Base-by-base conservation (phyloP, 805 yeast species). In the Lachancea quebecensis region DNA sequence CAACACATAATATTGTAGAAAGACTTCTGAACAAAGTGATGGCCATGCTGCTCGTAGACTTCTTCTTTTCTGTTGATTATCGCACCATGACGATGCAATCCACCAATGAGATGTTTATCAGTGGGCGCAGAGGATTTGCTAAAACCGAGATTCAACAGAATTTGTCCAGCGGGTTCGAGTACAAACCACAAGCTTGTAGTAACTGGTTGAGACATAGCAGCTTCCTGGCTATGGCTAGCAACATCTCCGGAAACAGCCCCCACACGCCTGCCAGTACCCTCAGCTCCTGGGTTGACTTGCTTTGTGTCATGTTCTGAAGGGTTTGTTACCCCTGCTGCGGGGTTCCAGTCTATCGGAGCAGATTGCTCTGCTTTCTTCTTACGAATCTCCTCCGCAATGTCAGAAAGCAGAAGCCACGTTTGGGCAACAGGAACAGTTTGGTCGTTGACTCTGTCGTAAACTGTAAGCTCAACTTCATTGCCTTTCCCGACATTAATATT, bases 1-100 rank as follows among this genome's bases (percentile, higher is more conserved):
- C 99, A 93, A 54, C 93, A 79, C 97, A 93, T 91, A 59, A 93
- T 87, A 56, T 86, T 87, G 73, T 93, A 93, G 62, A 90, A 89
- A 62, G 89, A 96, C 56, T 87, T 91, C 64, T 87, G 96, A 36
- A 87, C 95, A 68, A 93, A 93, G 65, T 88, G 95, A 68, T 93
- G 99, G 14, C 99, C 99, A 62, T 88, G 95, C 56, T 88, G 93
- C 66, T 91, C 96, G 61, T 81, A 86, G 1, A 93, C 87, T 54
- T 86, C 95, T 46, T 75, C 79, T 55, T 90, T 88, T 69, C 90
- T 81, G 65, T 88, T 93, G 58, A 96, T 84, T 52, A 93, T 91
- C 50, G 99, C 99, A 70, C 97, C 98, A 62, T 91, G 96, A 73
- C 99, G 95, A 30, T 88, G 91, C 44, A 85, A 72, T 0, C 87